A percentile compares a stretch with the other conserved stretches of the same genome.
Conservation (phyloP, 345 rosid species). For the Triadica sebifera region DNA sequence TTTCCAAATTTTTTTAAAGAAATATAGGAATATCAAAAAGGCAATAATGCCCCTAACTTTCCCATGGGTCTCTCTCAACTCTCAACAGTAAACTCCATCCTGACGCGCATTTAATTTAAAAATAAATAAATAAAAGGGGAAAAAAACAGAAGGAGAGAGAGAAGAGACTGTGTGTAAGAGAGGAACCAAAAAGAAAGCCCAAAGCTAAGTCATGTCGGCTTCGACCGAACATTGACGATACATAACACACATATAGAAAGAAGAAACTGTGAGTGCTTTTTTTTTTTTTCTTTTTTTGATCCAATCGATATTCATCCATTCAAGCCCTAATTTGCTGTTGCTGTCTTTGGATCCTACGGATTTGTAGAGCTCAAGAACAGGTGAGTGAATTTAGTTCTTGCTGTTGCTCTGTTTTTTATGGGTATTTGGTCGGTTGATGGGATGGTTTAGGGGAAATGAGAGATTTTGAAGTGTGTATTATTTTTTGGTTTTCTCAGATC, state of each 20-base stretch:
- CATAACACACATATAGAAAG: conserved; percentile 4
- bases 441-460: conserved; percentile 28
- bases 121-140: conserved; percentile 1
- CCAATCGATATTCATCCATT: not conserved
- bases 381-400: conserved; percentile 16
- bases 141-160: conserved; percentile 9
- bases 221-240: conserved; percentile 83
- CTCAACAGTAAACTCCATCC: not conserved
- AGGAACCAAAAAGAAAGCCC: conserved; percentile 37
- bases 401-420: not conserved
- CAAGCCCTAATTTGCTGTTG: conserved; percentile 11
- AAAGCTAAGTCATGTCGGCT: conserved; percentile 87
- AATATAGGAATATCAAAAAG: not conserved
- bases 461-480: conserved; percentile 23
- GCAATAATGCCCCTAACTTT: not conserved
- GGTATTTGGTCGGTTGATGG: conserved; percentile 17
- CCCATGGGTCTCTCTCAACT: too few relatives aligned
- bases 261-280: not conserved
- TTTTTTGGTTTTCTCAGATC: conserved; percentile 6
- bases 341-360: conserved; percentile 3
- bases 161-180: conserved; percentile 19
- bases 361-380: conserved; percentile 30
- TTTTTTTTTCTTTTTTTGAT: conserved; percentile 18
- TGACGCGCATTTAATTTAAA: not conserved
- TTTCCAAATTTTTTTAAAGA: too few relatives aligned